A percentile compares a stretch with the other conserved stretches of the same genome.
These are phyloP conservation scores for Wallacemonas sp. DNA, from an alignment of 208 protist genomes.

Conservation along the genomic window DNA sequence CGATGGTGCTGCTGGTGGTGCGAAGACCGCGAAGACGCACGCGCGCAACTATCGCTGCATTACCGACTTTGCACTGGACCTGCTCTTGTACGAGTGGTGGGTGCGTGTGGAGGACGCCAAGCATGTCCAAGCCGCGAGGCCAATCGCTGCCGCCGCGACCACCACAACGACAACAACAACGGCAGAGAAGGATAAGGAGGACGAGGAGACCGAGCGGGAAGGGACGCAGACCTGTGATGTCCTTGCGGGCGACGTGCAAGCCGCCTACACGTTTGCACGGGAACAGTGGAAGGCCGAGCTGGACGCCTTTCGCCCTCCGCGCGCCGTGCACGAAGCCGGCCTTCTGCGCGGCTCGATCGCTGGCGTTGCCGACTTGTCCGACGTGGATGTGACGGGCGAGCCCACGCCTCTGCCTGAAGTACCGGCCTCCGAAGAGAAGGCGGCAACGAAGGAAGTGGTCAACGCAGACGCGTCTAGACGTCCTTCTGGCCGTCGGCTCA, in stretches of 20 bases:
- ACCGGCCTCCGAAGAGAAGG: too few species aligned
- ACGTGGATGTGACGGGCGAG: not conserved
- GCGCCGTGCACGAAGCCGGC: not conserved
- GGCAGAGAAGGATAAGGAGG: not conserved
- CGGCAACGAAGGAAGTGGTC: not conserved
- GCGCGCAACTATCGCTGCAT: not conserved
- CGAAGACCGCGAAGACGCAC: not conserved
- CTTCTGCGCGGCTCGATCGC: not conserved
- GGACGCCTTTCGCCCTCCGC: not conserved
- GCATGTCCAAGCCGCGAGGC: not conserved
- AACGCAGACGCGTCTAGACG: not conserved
- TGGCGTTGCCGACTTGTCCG: not conserved
- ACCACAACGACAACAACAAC: not conserved
- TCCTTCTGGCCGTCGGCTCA: not conserved
- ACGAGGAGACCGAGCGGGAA: too few species aligned
- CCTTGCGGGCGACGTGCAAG: not conserved
- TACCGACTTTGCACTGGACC: not conserved
- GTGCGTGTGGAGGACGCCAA: conserved; percentile 5
- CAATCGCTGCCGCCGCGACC: not conserved
- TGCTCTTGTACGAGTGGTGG: conserved; percentile 5
- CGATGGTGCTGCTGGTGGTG: too few species aligned
- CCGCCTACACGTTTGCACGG: not conserved
- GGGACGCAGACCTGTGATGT: too few species aligned
- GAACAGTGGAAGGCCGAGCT: not conserved
- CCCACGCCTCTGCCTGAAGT: not conserved